phyloP scores from a whole-genome alignment of 176 grass and related monocot genomes.

The Typha latifolia region DNA sequence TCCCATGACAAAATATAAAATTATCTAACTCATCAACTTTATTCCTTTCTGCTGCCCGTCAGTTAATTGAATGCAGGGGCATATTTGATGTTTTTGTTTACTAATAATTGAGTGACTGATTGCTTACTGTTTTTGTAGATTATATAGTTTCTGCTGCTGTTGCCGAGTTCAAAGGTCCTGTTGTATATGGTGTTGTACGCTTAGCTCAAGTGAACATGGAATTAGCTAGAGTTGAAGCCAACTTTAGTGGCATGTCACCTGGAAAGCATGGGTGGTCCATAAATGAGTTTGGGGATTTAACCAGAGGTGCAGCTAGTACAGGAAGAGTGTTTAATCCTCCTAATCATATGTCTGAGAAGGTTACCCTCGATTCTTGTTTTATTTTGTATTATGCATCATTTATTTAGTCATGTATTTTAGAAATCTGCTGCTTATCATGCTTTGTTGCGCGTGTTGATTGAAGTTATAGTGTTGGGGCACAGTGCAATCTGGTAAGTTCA shows the following conservation, averaged over 20 bases:
- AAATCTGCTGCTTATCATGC: too few species aligned
- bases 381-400: too few species aligned
- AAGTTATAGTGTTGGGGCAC: too few species aligned
- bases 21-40: too few species aligned
- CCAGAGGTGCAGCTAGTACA: constrained; percentile 73
- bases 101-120: constrained; percentile 5
- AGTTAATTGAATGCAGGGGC: background rate
- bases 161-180: constrained; percentile 84
- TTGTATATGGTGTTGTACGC: constrained; percentile 82
- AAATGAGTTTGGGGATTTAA: constrained; percentile 93
- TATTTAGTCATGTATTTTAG: too few species aligned
- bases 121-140: constrained; percentile 34
- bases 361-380: constrained; percentile 9
- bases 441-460: too few species aligned
- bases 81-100: background rate
- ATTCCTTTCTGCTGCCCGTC: background rate
- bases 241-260: constrained; percentile 81
- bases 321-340: constrained; percentile 65
- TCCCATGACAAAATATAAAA: too few species aligned
- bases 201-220: constrained; percentile 94
- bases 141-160: constrained; percentile 79
- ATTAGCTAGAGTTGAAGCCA: constrained; percentile 74
- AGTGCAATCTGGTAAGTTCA: too few species aligned
- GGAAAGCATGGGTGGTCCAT: constrained; percentile 96
- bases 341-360: constrained; percentile 40